A percentile compares a stretch with the other conserved stretches of the same genome.
Evolutionary conservation across 2,329 filamentous ascomycete genomes (phyloP).

Genomic region (Fusarium nisikadoi): DNA sequence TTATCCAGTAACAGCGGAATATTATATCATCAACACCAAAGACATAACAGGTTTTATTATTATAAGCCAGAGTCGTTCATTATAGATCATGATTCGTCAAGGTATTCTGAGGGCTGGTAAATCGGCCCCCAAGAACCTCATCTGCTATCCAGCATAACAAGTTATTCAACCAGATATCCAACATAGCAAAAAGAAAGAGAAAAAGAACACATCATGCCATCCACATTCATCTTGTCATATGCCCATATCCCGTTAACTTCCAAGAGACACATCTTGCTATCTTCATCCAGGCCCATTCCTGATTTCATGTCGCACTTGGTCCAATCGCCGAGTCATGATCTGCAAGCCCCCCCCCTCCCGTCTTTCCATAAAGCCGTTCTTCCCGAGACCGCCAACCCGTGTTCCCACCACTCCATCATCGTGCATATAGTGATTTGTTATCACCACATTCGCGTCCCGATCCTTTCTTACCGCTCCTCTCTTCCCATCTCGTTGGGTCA

Average conservation of each 20-base stretch:
- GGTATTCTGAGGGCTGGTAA: conserved; percentile 21
- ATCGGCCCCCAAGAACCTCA: conserved; percentile 8
- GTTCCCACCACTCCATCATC: conserved; percentile 38
- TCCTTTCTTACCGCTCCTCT: conserved; percentile 16
- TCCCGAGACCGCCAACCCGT: conserved; percentile 36
- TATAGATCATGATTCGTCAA: conserved; percentile 43
- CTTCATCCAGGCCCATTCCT: conserved; percentile 3
- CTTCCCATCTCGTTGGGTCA: conserved; percentile 8
- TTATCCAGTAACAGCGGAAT: neutral
- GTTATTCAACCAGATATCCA: conserved; percentile 6
- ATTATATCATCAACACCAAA: neutral
- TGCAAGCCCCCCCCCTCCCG: conserved; percentile 11
- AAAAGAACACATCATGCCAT: neutral
- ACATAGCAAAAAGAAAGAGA: conserved; percentile 1
- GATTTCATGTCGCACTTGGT: conserved; percentile 18
- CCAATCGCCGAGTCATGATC: conserved; percentile 37
- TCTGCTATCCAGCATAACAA: conserved; percentile 12
- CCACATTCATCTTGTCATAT: conserved; percentile 3
- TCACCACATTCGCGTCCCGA: conserved; percentile 5
- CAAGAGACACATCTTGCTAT: conserved; percentile 16
- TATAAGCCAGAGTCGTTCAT: conserved; percentile 20
- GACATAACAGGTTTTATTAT: neutral
- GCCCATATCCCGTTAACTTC: neutral
- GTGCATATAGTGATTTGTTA: conserved; percentile 33
- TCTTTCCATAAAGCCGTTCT: conserved; percentile 35